A percentile compares a stretch with the other conserved stretches of the same genome.
Evolutionary conservation across 345 rosid species (phyloP).

Genomic region (Gossypium anomalum): DNA sequence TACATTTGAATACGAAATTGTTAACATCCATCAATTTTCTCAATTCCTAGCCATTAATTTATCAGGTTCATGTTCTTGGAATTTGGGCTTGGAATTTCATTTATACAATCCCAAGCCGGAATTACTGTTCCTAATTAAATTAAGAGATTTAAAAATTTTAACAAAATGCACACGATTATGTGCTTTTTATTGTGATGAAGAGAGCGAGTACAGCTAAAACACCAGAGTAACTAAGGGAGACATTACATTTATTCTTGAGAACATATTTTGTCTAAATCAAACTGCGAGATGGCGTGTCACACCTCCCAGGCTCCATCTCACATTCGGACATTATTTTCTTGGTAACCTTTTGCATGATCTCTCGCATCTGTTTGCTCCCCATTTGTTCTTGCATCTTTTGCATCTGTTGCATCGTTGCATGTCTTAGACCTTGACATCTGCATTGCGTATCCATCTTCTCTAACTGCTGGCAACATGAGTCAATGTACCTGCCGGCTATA

Average conservation of each 20-base stretch:
- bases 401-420: slow-evolving; percentile 7
- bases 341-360: background rate
- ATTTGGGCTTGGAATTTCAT: no score
- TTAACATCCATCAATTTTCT: no score
- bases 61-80: no score
- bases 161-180: slow-evolving; percentile 3
- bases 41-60: no score
- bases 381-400: background rate
- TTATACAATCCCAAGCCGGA: no score
- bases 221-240: background rate
- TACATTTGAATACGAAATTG: no score
- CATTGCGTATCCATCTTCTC: background rate
- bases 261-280: background rate
- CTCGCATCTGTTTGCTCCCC: background rate
- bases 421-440: background rate
- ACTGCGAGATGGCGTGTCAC: background rate
- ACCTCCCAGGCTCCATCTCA: background rate
- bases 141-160: background rate
- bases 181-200: background rate
- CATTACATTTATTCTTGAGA: background rate
- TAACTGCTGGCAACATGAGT: background rate
- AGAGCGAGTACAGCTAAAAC: background rate
- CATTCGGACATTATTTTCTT: background rate
- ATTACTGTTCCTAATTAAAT: no score
- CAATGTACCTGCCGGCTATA: background rate